phyloP scores from a whole-genome alignment of 2,329 filamentous ascomycete species.

The Golovinomyces cichoracearum region DNA sequence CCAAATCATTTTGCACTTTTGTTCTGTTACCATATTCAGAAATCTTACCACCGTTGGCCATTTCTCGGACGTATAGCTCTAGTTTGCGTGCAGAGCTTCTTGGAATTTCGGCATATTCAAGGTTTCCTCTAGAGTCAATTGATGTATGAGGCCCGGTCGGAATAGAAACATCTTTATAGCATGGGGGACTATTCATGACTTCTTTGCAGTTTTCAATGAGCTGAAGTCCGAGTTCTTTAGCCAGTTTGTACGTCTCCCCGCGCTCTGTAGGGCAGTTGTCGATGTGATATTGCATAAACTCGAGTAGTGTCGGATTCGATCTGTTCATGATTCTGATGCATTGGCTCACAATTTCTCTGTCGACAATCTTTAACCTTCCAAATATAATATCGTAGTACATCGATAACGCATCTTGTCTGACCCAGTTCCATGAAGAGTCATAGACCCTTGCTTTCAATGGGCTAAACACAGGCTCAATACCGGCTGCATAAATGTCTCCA shows the following conservation, averaged over 20 bases:
- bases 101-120: conserved; percentile 72
- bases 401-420: conserved; percentile 78
- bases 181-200: conserved; percentile 54
- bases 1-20: conserved; percentile 89
- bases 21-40: conserved; percentile 95
- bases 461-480: conserved; percentile 85
- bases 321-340: conserved; percentile 99
- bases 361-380: conserved; percentile 70
- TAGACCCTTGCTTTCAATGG: conserved; percentile 84
- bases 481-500: conserved; percentile 81
- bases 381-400: conserved; percentile 99
- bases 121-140: conserved; percentile 75
- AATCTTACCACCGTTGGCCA: conserved; percentile 95
- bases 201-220: conserved; percentile 96
- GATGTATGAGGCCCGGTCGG: conserved; percentile 80
- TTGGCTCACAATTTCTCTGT: conserved; percentile 93
- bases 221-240: conserved; percentile 75
- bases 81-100: conserved; percentile 80
- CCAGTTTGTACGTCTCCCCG: conserved; percentile 93
- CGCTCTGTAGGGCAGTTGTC: conserved; percentile 93
- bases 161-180: conserved; percentile 85
- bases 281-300: conserved; percentile 99
- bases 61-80: conserved; percentile 93
- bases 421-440: conserved; percentile 99
- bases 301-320: conserved; percentile 78